phyloP scores from a whole-genome alignment of 495 filamentous ascomycete species.

The Hypoxylon rickii region DNA sequence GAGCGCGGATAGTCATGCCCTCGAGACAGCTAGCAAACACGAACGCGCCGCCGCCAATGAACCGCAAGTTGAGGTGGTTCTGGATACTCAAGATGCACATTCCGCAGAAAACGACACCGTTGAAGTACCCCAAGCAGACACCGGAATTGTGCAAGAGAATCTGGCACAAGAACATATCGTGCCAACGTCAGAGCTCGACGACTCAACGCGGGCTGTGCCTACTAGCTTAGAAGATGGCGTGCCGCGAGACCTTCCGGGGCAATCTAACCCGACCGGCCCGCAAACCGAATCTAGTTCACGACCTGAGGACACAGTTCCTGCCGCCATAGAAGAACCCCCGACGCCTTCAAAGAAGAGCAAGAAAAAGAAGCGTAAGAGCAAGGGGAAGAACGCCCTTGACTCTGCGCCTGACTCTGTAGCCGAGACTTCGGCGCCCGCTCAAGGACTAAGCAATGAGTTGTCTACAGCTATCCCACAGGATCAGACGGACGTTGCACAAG shows the following conservation, averaged over 20 bases:
- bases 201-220: slow-evolving; percentile 8
- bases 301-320: slow-evolving; percentile 1
- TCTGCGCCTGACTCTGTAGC: slow-evolving; percentile 6
- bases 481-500: slow-evolving; percentile 10
- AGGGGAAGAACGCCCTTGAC: slow-evolving; percentile 21
- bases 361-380: slow-evolving; percentile 41
- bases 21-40: slow-evolving; percentile 6
- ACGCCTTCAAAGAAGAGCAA: slow-evolving; percentile 32
- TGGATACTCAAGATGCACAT: slow-evolving; percentile 2
- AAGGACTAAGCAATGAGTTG: slow-evolving; percentile 8
- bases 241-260: slow-evolving; percentile 1
- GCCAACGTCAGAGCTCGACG: slow-evolving; percentile 4
- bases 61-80: slow-evolving; percentile 1
- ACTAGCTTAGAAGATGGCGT: slow-evolving; percentile 3
- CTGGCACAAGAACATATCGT: background rate
- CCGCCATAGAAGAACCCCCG: slow-evolving; percentile 6
- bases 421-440: background rate
- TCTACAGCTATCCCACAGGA: slow-evolving; percentile 2
- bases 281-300: slow-evolving; percentile 9
- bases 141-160: background rate
- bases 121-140: background rate
- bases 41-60: slow-evolving; percentile 1
- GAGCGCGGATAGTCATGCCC: background rate
- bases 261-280: background rate
- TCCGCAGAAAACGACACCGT: background rate